Conservation (phyloP, 345 rosid genomes). For the Clausena lansium region DNA sequence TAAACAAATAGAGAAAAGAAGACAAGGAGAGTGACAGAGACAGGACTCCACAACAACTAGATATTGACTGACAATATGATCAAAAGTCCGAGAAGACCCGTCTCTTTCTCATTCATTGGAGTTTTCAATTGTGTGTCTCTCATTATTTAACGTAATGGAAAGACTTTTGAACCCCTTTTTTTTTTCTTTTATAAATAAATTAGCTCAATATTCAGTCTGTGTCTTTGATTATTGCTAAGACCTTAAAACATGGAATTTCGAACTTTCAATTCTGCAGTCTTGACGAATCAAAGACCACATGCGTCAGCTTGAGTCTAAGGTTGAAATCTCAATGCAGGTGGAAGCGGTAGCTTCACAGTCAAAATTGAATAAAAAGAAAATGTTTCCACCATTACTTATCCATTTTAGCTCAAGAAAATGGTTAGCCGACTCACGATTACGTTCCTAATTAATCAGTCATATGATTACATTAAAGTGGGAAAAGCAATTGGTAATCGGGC, state of each 20-base stretch:
- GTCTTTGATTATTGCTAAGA: not conserved
- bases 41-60: not conserved
- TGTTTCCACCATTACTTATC: not conserved
- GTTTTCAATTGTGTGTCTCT: too few species aligned
- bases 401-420: too few species aligned
- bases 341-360: not conserved
- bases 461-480: not conserved
- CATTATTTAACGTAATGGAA: too few species aligned
- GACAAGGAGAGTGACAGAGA: constrained; percentile 19
- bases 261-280: not conserved
- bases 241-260: not conserved
- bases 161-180: not conserved
- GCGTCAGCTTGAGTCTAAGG: not conserved
- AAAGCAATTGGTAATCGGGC: not conserved
- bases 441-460: not conserved
- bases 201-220: too few species aligned
- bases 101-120: not conserved
- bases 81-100: not conserved
- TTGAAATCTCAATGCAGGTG: not conserved
- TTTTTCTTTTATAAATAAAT: too few species aligned
- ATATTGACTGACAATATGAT: not conserved
- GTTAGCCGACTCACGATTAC: not conserved
- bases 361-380: too few species aligned
- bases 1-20: too few species aligned
- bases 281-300: not conserved